Percentiles rank a stretch among this genome's conserved stretches.
These are phyloP conservation scores for Gracilaria vermiculophylla DNA, from an alignment of 23 red algal genomes.

Conservation along the genomic window DNA sequence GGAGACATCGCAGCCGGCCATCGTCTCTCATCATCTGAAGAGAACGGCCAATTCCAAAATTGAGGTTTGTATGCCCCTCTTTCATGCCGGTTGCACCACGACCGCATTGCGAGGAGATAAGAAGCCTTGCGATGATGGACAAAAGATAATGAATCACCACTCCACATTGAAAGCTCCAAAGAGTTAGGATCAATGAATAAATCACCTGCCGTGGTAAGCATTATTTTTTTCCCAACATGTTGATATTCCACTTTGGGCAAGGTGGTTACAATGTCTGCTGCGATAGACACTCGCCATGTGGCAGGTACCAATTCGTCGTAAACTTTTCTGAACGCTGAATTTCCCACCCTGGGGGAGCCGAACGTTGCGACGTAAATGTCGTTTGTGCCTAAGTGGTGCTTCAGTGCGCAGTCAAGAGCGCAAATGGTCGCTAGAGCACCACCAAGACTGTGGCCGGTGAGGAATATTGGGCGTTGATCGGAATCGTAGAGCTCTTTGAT, in stretches of 20 bases:
- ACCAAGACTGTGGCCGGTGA: conserved; percentile 75
- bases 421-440: conserved; percentile 71
- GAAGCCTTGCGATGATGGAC: conserved; percentile 73
- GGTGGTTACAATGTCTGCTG: conserved; percentile 68
- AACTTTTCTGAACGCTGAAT: conserved; percentile 48
- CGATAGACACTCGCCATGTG: conserved; percentile 63
- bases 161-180: conserved; percentile 74
- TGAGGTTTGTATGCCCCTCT: conserved; percentile 50
- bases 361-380: conserved; percentile 78
- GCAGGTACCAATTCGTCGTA: conserved; percentile 59
- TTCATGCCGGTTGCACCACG: conserved; percentile 73
- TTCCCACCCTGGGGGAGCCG: conserved; percentile 70
- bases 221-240: conserved; percentile 79
- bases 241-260: conserved; percentile 71
- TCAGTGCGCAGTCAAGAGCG: conserved; percentile 53
- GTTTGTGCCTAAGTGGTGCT: conserved; percentile 24
- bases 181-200: conserved; percentile 77
- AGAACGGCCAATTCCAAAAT: conserved; percentile 73
- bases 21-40: conserved; percentile 60
- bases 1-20: conserved; percentile 30
- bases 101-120: conserved; percentile 75
- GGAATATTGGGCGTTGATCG: conserved; percentile 64
- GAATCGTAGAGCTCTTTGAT: conserved; percentile 42
- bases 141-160: conserved; percentile 60
- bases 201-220: conserved; percentile 68